Evolutionary conservation across 768 basidiomycete species (phyloP).

Genomic region (Boletus speciosus): DNA sequence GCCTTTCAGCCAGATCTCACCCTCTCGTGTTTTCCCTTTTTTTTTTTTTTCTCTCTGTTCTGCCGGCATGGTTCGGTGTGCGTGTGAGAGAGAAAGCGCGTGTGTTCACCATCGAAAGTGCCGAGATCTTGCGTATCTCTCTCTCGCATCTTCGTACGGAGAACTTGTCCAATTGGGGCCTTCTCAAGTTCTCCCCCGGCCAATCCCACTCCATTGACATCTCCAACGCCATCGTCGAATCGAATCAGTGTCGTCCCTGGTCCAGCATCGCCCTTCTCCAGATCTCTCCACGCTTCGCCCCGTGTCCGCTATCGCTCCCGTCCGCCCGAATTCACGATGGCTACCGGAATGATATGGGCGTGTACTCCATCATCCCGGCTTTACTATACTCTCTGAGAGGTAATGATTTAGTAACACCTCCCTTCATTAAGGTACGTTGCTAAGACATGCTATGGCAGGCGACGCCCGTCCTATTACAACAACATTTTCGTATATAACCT

Average conservation of each 20-base stretch:
- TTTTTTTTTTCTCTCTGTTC: constrained; percentile 1
- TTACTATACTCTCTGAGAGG: constrained; percentile 33
- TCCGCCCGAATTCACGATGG: constrained; percentile 28
- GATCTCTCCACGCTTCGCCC: constrained; percentile 23
- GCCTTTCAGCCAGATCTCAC: constrained; percentile 21
- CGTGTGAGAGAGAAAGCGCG: constrained; percentile 9
- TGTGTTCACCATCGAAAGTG: constrained; percentile 10
- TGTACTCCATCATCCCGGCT: constrained; percentile 33
- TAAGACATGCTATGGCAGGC: constrained; percentile 35
- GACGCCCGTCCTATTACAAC: constrained; percentile 34
- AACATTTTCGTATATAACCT: constrained; percentile 34
- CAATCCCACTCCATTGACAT: constrained; percentile 31
- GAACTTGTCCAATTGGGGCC: constrained; percentile 22
- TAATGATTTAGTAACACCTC: constrained; percentile 38
- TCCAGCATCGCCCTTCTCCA: constrained; percentile 22
- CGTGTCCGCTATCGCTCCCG: constrained; percentile 30
- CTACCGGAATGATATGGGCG: constrained; percentile 34
- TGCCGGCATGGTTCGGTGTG: constrained; percentile 25
- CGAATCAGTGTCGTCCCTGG: constrained; percentile 21
- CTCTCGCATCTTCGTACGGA: constrained; percentile 20
- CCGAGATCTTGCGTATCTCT: constrained; percentile 21
- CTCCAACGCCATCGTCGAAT: constrained; percentile 34
- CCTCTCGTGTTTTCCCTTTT: constrained; percentile 10
- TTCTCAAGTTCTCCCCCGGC: constrained; percentile 27
- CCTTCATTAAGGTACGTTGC: constrained; percentile 38